Conservation (phyloP, 1,139 yeast genomes). For the Meyerozyma carpophila region DNA sequence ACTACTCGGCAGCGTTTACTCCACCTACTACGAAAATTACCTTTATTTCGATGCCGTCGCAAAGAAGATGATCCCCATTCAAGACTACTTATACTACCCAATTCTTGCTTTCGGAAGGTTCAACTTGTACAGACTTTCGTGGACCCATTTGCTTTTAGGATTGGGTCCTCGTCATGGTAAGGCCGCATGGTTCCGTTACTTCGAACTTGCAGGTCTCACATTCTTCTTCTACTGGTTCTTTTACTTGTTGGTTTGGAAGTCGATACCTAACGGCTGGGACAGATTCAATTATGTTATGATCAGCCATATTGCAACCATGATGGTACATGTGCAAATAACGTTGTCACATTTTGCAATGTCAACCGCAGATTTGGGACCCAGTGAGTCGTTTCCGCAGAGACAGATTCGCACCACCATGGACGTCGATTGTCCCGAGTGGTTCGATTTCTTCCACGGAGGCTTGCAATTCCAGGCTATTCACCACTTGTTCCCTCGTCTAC, state of each 20-base stretch:
- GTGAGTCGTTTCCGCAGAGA: conserved; percentile 77
- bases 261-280: conserved; percentile 47
- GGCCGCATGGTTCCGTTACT: conserved; percentile 83
- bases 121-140: conserved; percentile 74
- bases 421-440: conserved; percentile 90
- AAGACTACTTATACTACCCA: conserved; percentile 71
- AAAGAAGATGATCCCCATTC: conserved; percentile 51
- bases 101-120: conserved; percentile 80
- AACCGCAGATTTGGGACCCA: conserved; percentile 75
- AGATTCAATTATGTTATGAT: conserved; percentile 59
- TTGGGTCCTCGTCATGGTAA: conserved; percentile 71
- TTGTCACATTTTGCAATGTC: conserved; percentile 93
- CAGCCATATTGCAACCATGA: conserved; percentile 78
- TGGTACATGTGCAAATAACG: conserved; percentile 89
- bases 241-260: conserved; percentile 51
- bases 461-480: conserved; percentile 89
- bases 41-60: conserved; percentile 69
- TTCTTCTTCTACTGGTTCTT: conserved; percentile 78
- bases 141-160: conserved; percentile 69
- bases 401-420: conserved; percentile 93
- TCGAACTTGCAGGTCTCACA: conserved; percentile 64
- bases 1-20: conserved; percentile 61
- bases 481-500: conserved; percentile 84
- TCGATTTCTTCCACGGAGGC: conserved; percentile 89
- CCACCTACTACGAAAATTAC: conserved; percentile 70